Conservation (phyloP, 352 stramenopile genomes). For the Phytophthora syringae region DNA sequence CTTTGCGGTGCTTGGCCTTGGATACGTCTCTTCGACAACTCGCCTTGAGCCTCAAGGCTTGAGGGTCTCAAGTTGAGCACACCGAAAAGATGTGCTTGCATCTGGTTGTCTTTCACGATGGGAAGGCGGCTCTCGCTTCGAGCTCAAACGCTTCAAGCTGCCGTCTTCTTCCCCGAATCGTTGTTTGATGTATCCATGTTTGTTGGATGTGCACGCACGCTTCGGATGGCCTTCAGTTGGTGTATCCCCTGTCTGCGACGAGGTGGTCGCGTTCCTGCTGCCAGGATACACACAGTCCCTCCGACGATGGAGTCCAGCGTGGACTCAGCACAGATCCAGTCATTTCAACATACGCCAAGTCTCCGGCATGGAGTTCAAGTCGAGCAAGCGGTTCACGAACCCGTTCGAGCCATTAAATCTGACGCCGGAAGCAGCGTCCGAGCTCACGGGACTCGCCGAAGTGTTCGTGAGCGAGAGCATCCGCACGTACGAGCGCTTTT, state of each 20-base stretch:
- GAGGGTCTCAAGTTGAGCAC: too few species aligned
- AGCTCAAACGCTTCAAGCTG: too few species aligned
- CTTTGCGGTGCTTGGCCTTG: too few species aligned
- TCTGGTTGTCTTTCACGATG: too few species aligned
- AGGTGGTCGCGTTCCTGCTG: slow-evolving; percentile 23
- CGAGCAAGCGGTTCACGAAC: slow-evolving; percentile 32
- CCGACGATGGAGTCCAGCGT: slow-evolving; percentile 17
- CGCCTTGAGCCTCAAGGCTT: too few species aligned
- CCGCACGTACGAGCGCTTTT: slow-evolving; percentile 39
- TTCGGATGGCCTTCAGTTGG: not conserved
- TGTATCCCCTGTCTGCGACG: not conserved
- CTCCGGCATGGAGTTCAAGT: slow-evolving; percentile 26
- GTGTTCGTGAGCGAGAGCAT: slow-evolving; percentile 40
- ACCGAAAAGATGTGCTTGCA: too few species aligned
- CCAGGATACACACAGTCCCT: slow-evolving; percentile 23
- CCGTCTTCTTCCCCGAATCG: too few species aligned
- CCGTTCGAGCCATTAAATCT: slow-evolving; percentile 39
- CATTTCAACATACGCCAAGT: slow-evolving; percentile 17
- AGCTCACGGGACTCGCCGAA: slow-evolving; percentile 40
- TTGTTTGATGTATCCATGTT: too few species aligned
- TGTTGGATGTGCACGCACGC: too few species aligned
- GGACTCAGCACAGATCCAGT: not conserved
- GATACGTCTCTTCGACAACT: too few species aligned
- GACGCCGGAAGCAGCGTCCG: slow-evolving; percentile 20
- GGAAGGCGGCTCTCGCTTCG: too few species aligned